Evolutionary conservation across 306 rosid species (phyloP).

Genomic region (Betula pendula): DNA sequence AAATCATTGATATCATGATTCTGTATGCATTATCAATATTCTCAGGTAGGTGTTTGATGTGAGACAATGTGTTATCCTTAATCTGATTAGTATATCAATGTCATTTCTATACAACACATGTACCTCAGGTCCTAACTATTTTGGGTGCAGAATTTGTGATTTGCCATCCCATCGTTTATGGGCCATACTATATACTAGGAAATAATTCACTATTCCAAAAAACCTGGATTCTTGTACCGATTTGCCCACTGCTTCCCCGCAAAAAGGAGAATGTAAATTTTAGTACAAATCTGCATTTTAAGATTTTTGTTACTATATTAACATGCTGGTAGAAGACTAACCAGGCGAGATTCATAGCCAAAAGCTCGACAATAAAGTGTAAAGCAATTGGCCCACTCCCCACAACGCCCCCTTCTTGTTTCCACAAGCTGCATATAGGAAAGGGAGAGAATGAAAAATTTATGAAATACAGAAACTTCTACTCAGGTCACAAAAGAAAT

Average conservation of each 20-base stretch:
- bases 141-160: background rate
- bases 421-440: constrained; percentile 72
- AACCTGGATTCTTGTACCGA: background rate
- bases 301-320: background rate
- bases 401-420: constrained; percentile 94
- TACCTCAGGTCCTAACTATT: background rate
- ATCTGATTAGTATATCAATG: background rate
- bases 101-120: background rate
- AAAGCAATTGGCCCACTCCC: constrained; percentile 99
- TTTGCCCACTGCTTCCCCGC: background rate
- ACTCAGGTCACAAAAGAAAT: constrained; percentile 6
- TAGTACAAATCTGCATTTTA: background rate
- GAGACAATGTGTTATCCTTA: background rate
- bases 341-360: constrained; percentile 90
- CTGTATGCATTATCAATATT: background rate
- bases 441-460: constrained; percentile 13
- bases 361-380: constrained; percentile 89
- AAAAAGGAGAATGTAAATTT: constrained; percentile 2
- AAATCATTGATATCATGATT: background rate
- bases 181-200: background rate
- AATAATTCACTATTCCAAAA: background rate
- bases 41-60: background rate
- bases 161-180: background rate
- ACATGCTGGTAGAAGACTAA: constrained; percentile 40
- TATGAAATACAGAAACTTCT: constrained; percentile 22